Conservation (phyloP, 108 stramenopile species). For the Skeletonema potamos region DNA sequence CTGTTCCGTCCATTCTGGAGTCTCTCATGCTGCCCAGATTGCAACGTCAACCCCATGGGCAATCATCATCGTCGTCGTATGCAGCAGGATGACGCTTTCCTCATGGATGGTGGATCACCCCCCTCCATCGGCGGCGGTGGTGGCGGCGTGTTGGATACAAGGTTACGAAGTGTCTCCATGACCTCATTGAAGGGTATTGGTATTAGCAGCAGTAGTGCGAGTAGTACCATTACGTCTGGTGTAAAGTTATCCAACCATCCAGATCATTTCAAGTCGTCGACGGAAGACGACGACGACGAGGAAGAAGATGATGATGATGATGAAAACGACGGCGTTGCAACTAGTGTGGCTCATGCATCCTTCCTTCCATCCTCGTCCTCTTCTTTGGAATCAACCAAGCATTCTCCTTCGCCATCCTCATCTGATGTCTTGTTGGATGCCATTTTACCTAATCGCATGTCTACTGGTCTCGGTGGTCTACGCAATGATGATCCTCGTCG, state of each 20-base stretch:
- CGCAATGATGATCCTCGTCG: background rate
- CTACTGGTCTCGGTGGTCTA: too few species aligned
- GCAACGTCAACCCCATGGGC: background rate
- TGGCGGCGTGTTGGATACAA: background rate
- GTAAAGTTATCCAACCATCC: background rate
- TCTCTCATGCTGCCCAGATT: background rate
- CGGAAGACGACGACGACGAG: background rate
- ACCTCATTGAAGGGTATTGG: background rate
- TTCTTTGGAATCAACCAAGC: background rate
- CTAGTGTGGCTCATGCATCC: background rate
- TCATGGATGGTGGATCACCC: background rate
- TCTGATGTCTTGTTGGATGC: background rate
- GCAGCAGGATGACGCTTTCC: background rate
- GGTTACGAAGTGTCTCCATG: background rate
- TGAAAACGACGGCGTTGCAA: background rate
- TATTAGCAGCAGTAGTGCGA: background rate
- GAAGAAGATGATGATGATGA: background rate
- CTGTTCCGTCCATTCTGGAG: background rate
- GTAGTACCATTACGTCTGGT: background rate
- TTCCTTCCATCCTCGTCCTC: background rate
- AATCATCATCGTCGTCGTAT: background rate
- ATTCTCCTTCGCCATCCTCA: background rate
- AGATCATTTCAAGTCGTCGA: background rate
- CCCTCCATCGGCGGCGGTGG: background rate
- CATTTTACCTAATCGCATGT: background rate